Evolutionary conservation across 2,329 filamentous ascomycete species (phyloP).

Genomic region (Phialocephala sp.): DNA sequence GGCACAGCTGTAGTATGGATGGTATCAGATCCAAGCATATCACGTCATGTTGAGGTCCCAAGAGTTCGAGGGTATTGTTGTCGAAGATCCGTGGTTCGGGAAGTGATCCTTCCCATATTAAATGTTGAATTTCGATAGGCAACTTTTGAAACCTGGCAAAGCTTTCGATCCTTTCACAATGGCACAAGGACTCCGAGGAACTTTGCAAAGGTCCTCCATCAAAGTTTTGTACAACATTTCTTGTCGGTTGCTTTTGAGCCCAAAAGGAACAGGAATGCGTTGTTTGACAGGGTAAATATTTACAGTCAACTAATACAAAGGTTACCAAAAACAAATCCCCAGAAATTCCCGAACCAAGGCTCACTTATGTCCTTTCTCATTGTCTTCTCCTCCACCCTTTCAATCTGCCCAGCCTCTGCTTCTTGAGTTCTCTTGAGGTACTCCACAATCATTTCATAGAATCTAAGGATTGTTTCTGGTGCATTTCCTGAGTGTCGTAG

Average conservation of each 20-base stretch:
- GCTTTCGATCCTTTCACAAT: not conserved
- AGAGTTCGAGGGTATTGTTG: conserved; percentile 13
- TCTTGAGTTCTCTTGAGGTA: not conserved
- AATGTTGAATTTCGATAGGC: conserved; percentile 6
- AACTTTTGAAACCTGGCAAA: not conserved
- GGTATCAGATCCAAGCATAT: not conserved
- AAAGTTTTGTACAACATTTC: not conserved
- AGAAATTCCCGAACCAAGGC: not conserved
- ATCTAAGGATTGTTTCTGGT: not conserved
- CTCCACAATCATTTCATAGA: not conserved
- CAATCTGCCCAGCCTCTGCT: not conserved
- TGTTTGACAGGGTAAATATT: not conserved
- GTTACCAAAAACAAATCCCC: not conserved
- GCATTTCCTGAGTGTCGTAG: not conserved
- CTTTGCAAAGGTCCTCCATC: not conserved
- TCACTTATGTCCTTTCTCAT: not conserved
- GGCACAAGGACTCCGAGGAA: not conserved
- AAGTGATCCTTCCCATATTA: conserved; percentile 11
- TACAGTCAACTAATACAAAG: conserved; percentile 1
- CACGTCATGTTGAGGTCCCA: conserved; percentile 1
- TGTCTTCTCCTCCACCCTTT: not conserved
- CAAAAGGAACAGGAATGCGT: not conserved
- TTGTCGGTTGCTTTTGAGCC: not conserved
- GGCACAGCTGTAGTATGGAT: not conserved
- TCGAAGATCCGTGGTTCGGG: conserved; percentile 16